Evolutionary conservation across 108 stramenopile species (phyloP).

Genomic region (Epithemia pelagica): DNA sequence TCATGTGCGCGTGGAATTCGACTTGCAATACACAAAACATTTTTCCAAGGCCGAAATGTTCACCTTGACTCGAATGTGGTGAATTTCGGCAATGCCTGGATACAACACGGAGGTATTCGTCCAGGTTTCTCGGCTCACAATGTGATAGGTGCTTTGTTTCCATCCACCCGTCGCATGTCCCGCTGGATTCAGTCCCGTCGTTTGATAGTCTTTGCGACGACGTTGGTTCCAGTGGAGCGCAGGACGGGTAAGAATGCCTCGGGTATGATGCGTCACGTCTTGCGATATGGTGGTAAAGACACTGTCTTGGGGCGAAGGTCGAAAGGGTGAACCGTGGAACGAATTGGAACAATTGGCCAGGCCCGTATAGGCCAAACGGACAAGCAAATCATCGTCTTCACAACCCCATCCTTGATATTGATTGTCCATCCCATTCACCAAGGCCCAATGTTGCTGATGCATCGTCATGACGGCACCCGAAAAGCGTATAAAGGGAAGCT

Average conservation of each 20-base stretch:
- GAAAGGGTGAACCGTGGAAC: not conserved
- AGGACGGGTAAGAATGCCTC: not conserved
- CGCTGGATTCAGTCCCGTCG: not conserved
- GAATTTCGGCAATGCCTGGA: not conserved
- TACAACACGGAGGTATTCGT: not conserved
- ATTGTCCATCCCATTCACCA: constrained; percentile 5
- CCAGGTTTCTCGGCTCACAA: not conserved
- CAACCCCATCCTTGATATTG: not conserved
- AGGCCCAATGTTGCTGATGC: constrained; percentile 7
- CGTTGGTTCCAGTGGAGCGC: not conserved
- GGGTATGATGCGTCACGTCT: not conserved
- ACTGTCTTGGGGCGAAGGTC: not conserved
- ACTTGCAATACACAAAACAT: not conserved
- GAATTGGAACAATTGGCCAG: not conserved
- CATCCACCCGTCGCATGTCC: not conserved
- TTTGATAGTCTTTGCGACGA: not conserved
- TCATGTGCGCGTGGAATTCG: not conserved
- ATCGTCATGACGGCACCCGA: not conserved
- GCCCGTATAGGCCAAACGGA: not conserved
- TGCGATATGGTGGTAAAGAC: not conserved
- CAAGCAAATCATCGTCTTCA: constrained; percentile 2
- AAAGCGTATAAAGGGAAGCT: not conserved
- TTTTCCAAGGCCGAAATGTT: not conserved
- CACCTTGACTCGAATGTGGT: not conserved
- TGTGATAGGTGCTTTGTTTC: not conserved